Evolutionary conservation across 2,329 filamentous ascomycete genomes (phyloP).

Genomic region (Aureobasidium uvarum): DNA sequence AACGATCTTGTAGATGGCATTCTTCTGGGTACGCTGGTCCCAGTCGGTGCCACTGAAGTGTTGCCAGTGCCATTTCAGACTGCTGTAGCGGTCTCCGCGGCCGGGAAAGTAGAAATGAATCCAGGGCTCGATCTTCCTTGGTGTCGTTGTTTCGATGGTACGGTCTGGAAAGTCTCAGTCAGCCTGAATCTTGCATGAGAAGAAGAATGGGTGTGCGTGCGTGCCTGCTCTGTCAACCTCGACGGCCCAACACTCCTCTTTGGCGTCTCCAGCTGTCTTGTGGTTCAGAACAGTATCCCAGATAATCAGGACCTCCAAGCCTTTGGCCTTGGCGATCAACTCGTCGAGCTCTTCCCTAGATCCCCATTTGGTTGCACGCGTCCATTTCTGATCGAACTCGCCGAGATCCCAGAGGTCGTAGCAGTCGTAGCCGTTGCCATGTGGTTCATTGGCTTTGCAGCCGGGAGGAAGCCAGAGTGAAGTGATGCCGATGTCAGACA

Average conservation of each 20-base stretch:
- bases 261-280: slow-evolving; percentile 65
- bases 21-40: slow-evolving; percentile 56
- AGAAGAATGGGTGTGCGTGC: neutral
- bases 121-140: slow-evolving; percentile 66
- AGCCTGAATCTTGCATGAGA: slow-evolving; percentile 32
- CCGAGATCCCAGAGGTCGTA: slow-evolving; percentile 65
- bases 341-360: slow-evolving; percentile 59
- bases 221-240: slow-evolving; percentile 56
- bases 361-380: slow-evolving; percentile 66
- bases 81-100: slow-evolving; percentile 58
- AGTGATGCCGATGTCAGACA: slow-evolving; percentile 56
- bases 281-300: slow-evolving; percentile 74
- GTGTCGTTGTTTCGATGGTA: slow-evolving; percentile 53
- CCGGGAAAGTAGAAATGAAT: slow-evolving; percentile 65
- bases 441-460: slow-evolving; percentile 62
- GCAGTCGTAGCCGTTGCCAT: slow-evolving; percentile 66
- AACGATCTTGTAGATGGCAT: slow-evolving; percentile 64
- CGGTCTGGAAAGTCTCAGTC: slow-evolving; percentile 46
- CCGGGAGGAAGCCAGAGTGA: slow-evolving; percentile 68
- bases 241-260: slow-evolving; percentile 61
- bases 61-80: slow-evolving; percentile 63
- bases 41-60: slow-evolving; percentile 70
- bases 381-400: slow-evolving; percentile 70
- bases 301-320: slow-evolving; percentile 57
- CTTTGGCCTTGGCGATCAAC: slow-evolving; percentile 53